Percentiles rank a stretch among this genome's conserved stretches.
Evolutionary conservation across 2,329 filamentous ascomycete species (phyloP).

Genomic region (Stenocarpella maydis): DNA sequence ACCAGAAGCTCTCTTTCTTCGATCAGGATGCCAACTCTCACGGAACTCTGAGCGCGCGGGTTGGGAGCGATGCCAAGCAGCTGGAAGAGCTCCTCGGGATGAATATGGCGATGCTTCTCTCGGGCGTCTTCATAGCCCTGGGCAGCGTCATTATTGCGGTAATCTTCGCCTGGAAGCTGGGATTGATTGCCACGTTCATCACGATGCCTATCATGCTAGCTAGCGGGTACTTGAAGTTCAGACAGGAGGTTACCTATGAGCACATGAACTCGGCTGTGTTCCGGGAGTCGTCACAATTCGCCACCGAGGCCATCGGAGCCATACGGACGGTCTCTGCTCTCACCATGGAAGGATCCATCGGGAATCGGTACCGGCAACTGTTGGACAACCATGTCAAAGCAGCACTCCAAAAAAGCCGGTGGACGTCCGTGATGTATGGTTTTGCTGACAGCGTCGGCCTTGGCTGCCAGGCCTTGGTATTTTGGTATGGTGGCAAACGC

Average conservation of each 20-base stretch:
- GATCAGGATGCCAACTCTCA: constrained; percentile 57
- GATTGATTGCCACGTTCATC: constrained; percentile 49
- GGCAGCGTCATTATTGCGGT: constrained; percentile 62
- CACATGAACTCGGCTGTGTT: constrained; percentile 65
- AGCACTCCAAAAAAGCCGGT: constrained; percentile 59
- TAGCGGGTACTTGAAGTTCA: constrained; percentile 52
- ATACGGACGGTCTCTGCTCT: constrained; percentile 69
- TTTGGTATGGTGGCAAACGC: constrained; percentile 89
- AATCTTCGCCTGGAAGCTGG: constrained; percentile 52
- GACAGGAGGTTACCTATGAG: constrained; percentile 73
- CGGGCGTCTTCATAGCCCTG: constrained; percentile 65
- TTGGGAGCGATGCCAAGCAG: constrained; percentile 64
- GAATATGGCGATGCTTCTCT: constrained; percentile 70
- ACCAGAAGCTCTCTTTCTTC: constrained; percentile 67
- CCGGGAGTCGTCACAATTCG: constrained; percentile 68
- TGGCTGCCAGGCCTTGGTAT: constrained; percentile 70
- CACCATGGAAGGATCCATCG: constrained; percentile 67
- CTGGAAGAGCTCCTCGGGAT: constrained; percentile 78
- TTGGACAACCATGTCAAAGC: constrained; percentile 58
- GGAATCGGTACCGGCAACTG: constrained; percentile 47
- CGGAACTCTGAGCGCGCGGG: constrained; percentile 65
- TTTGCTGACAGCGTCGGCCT: constrained; percentile 46
- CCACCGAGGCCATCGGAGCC: constrained; percentile 67
- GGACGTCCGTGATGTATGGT: constrained; percentile 75
- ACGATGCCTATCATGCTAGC: constrained; percentile 50